These are phyloP conservation scores for Ogataea degrootiae DNA, from an alignment of 805 yeast species.

Conservation along the genomic window DNA sequence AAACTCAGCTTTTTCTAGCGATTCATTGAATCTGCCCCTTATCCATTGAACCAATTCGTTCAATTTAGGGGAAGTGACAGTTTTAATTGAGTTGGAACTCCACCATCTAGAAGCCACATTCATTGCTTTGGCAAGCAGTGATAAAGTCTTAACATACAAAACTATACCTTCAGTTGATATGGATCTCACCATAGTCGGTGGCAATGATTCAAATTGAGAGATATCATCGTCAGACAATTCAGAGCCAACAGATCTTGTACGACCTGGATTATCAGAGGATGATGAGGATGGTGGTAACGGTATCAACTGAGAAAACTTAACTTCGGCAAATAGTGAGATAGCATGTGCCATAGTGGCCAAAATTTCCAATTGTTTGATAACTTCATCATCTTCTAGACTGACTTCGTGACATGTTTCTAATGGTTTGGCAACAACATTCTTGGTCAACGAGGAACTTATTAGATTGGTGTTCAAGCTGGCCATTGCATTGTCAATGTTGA, in stretches of 20 bases:
- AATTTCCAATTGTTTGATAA: conserved; percentile 53
- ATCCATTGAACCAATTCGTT: conserved; percentile 87
- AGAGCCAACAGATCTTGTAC: conserved; percentile 4
- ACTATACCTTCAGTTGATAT: conserved; percentile 84
- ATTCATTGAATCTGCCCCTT: conserved; percentile 81
- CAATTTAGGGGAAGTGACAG: conserved; percentile 38
- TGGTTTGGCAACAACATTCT: conserved; percentile 16
- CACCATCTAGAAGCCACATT: conserved; percentile 86
- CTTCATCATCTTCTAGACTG: conserved; percentile 30
- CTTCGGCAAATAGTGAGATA: conserved; percentile 82
- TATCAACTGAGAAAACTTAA: conserved; percentile 78
- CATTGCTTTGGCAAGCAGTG: conserved; percentile 84
- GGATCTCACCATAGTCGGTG: conserved; percentile 50
- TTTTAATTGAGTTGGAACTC: conserved; percentile 42
- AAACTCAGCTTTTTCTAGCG: conserved; percentile 83
- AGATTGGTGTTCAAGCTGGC: conserved; percentile 13
- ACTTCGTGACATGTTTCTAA: conserved; percentile 20
- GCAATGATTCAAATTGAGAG: conserved; percentile 40
- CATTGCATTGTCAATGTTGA: conserved; percentile 12
- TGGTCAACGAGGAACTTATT: conserved; percentile 7
- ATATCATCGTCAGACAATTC: conserved; percentile 21
- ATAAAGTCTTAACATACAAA: conserved; percentile 76
- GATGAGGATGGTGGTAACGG: conserved; percentile 61
- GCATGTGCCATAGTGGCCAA: conserved; percentile 90
- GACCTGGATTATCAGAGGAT: conserved; percentile 6